Evolutionary conservation across 768 basidiomycete genomes (phyloP).

Genomic region (Candolleomyces aberdarensis): DNA sequence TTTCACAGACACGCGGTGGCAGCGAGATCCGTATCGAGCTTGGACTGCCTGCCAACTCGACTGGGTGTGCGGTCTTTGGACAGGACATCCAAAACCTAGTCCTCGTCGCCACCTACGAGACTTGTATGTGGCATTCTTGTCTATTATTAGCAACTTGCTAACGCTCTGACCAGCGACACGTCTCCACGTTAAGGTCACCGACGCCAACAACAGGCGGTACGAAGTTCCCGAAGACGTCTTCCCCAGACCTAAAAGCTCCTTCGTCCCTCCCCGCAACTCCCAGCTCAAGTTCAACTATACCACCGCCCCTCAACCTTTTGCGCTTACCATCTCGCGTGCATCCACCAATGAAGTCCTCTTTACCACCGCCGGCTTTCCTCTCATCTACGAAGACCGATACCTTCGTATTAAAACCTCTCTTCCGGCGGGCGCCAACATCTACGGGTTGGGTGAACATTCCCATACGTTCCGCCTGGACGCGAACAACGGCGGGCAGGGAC

Average conservation of each 20-base stretch:
- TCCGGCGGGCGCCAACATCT: conserved; percentile 62
- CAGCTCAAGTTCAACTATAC: conserved; percentile 61
- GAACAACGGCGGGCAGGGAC: conserved; percentile 27
- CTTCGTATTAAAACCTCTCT: conserved; percentile 66
- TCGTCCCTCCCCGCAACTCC: conserved; percentile 28
- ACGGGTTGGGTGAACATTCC: conserved; percentile 76
- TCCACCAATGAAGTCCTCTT: conserved; percentile 54
- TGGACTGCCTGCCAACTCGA: conserved; percentile 47
- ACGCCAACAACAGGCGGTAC: conserved; percentile 47
- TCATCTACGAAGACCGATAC: conserved; percentile 78
- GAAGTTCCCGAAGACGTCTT: conserved; percentile 64
- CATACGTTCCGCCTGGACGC: conserved; percentile 58
- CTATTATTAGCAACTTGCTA: not conserved
- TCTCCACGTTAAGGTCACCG: conserved; percentile 63
- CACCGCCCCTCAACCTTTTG: conserved; percentile 55
- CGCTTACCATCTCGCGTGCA: conserved; percentile 53
- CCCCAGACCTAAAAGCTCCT: conserved; percentile 44
- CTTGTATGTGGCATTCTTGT: conserved; percentile 31
- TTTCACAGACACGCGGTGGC: conserved; percentile 32
- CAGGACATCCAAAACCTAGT: conserved; percentile 45
- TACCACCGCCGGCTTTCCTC: conserved; percentile 53
- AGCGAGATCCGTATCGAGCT: conserved; percentile 49
- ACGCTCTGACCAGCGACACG: conserved; percentile 39
- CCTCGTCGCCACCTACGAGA: conserved; percentile 57
- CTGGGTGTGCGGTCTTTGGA: conserved; percentile 49